phyloP scores from a whole-genome alignment of 257 asterid genomes.

The Nyctanthes arbortristis region DNA sequence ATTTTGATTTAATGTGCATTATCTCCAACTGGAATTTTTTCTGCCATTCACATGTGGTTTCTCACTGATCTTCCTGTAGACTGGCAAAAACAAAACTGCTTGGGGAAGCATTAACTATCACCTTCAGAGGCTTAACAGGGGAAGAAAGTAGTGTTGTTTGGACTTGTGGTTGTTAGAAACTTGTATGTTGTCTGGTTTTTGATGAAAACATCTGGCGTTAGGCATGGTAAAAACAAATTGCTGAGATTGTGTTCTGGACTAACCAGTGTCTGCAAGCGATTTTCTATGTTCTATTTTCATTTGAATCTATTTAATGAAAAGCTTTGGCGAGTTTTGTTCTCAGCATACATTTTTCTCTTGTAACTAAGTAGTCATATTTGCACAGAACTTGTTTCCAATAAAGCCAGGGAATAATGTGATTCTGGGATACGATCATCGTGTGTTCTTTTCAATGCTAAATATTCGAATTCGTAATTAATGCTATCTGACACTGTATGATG shows the following conservation, averaged over 20 bases:
- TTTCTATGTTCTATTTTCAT: slow-evolving; percentile 19
- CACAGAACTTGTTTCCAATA: not conserved
- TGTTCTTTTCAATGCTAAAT: no score
- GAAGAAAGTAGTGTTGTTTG: slow-evolving; percentile 44
- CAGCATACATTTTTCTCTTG: not conserved
- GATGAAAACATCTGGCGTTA: not conserved
- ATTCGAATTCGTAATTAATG: no score
- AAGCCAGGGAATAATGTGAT: not conserved
- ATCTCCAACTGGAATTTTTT: not conserved
- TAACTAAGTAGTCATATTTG: not conserved
- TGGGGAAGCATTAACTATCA: slow-evolving; percentile 90
- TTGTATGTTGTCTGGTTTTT: slow-evolving; percentile 2
- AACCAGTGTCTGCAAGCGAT: slow-evolving; percentile 5
- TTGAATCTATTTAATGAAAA: not conserved
- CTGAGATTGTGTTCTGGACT: slow-evolving; percentile 9
- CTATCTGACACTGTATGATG: no score
- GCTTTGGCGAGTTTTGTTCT: not conserved
- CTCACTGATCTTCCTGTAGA: slow-evolving; percentile 41
- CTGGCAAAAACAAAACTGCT: slow-evolving; percentile 60
- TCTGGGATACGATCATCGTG: no score
- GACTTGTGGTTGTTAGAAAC: not conserved
- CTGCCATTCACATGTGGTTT: slow-evolving; percentile 2
- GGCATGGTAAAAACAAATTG: slow-evolving; percentile 10
- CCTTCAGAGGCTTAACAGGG: slow-evolving; percentile 85
- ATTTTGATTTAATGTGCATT: not conserved